A percentile compares a stretch with the other conserved stretches of the same genome.
These are phyloP conservation scores for Blastobotrys mokoenaii DNA, from an alignment of 805 yeast species.

Conservation along the genomic window DNA sequence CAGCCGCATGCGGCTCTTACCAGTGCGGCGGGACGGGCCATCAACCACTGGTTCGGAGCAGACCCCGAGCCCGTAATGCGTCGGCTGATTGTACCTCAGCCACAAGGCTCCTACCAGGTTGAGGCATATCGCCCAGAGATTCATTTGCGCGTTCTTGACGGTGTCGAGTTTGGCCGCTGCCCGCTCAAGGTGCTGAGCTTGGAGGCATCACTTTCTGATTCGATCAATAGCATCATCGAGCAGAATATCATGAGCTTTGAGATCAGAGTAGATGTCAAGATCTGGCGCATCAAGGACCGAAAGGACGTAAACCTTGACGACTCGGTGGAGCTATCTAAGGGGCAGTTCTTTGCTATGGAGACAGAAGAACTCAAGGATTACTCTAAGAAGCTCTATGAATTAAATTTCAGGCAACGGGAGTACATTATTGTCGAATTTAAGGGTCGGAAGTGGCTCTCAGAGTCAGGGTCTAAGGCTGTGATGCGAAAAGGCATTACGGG, in stretches of 20 bases:
- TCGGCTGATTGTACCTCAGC: no score
- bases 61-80: no score
- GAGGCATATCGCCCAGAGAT: constrained; percentile 1
- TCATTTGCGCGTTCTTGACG: not conserved
- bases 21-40: no score
- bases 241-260: not conserved
- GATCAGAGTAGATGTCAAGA: not conserved
- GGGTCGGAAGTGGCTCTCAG: not conserved
- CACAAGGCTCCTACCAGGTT: not conserved
- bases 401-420: not conserved
- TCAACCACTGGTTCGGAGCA: no score
- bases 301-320: no score
- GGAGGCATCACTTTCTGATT: not conserved
- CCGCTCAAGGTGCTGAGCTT: not conserved
- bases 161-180: not conserved
- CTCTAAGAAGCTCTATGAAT: constrained; percentile 1
- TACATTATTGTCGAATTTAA: constrained; percentile 1
- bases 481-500: constrained; percentile 46
- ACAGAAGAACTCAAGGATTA: not conserved
- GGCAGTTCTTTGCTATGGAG: not conserved
- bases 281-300: not conserved
- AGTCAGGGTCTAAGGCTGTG: not conserved
- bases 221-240: not conserved
- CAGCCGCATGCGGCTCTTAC: no score
- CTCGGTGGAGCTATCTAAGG: no score